Evolutionary conservation across 768 basidiomycete species (phyloP).

Genomic region (Termitomyces titanicus): DNA sequence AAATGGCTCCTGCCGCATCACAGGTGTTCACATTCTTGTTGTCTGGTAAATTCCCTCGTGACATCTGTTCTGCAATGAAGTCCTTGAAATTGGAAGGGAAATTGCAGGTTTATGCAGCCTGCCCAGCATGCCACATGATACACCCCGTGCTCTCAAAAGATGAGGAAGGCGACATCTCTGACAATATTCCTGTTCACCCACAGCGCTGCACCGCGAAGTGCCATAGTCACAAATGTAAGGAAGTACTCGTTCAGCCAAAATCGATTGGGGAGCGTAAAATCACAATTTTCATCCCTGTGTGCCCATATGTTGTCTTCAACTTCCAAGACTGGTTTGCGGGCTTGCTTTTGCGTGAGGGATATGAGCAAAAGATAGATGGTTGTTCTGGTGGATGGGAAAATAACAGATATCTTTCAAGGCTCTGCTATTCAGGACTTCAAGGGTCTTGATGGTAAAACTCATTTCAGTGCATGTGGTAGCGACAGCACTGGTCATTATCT

Average conservation of each 20-base stretch:
- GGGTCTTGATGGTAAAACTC: neutral
- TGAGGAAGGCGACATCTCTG: neutral
- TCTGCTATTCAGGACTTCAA: constrained; percentile 11
- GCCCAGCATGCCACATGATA: constrained; percentile 15
- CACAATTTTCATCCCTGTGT: constrained; percentile 14
- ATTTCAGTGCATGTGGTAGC: neutral
- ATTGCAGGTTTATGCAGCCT: constrained; percentile 15
- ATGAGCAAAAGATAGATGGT: constrained; percentile 20
- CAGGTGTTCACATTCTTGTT: neutral
- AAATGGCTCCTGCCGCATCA: neutral
- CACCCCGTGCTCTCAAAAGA: neutral
- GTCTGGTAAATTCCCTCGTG: constrained; percentile 2
- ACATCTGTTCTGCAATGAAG: constrained; percentile 6
- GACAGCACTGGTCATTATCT: constrained; percentile 15
- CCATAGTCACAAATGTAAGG: constrained; percentile 4
- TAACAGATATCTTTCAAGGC: constrained; percentile 24
- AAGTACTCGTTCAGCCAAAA: constrained; percentile 1
- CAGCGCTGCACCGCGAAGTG: constrained; percentile 10
- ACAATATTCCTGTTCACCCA: constrained; percentile 1
- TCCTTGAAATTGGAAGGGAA: constrained; percentile 14
- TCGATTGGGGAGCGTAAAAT: neutral
- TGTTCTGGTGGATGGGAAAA: neutral
- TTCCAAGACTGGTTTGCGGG: constrained; percentile 25
- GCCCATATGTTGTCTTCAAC: constrained; percentile 18
- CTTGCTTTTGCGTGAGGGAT: constrained; percentile 18